A percentile compares a stretch with the other conserved stretches of the same genome.
Conservation (phyloP, 2,329 filamentous ascomycete genomes). For the Fusarium poae region DNA sequence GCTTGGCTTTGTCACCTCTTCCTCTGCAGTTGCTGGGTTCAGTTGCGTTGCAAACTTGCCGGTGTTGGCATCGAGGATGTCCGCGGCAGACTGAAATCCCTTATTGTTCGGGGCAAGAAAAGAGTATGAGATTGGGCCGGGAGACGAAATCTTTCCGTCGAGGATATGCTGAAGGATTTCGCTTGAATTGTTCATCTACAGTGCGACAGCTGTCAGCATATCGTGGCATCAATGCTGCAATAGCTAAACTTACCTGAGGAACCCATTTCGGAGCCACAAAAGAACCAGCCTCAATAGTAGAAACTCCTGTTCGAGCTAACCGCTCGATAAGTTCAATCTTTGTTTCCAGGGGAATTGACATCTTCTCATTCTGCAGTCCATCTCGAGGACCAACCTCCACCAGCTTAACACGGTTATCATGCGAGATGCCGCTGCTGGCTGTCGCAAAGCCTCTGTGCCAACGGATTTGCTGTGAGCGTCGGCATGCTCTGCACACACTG, state of each 20-base stretch:
- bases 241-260: constrained; percentile 72
- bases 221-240: background rate
- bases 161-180: constrained; percentile 79
- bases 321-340: constrained; percentile 82
- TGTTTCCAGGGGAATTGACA: constrained; percentile 74
- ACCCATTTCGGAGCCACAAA: constrained; percentile 89
- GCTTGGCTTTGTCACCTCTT: constrained; percentile 60
- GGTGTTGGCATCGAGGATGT: constrained; percentile 66
- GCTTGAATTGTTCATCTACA: constrained; percentile 83
- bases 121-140: constrained; percentile 75
- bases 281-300: constrained; percentile 82
- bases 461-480: constrained; percentile 51
- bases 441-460: constrained; percentile 57
- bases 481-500: constrained; percentile 57
- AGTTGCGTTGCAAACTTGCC: constrained; percentile 65
- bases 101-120: constrained; percentile 84
- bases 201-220: constrained; percentile 23
- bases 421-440: constrained; percentile 50
- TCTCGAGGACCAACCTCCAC: constrained; percentile 89
- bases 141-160: constrained; percentile 66
- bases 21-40: constrained; percentile 56
- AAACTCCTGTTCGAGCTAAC: constrained; percentile 75
- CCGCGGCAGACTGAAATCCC: constrained; percentile 74
- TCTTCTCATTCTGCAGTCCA: constrained; percentile 89
- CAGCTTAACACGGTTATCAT: constrained; percentile 68